Base-by-base conservation (phyloP, 139 green algal species). In the Klebsormidium nitens region DNA sequence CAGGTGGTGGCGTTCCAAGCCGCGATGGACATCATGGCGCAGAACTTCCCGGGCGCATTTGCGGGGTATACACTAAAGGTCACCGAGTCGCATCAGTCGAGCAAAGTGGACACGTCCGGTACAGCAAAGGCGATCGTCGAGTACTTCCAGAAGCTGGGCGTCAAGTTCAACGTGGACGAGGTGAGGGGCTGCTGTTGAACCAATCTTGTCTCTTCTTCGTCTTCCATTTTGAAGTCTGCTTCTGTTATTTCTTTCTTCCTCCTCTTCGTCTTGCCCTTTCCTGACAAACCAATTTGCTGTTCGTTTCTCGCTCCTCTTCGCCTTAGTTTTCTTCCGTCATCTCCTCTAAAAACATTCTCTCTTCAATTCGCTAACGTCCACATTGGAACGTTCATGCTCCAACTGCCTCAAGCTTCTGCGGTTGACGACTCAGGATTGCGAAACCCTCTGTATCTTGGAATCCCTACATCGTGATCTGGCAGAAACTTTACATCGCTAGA, bases 21-120 rank as follows among this genome's bases (percentile, higher is more conserved):
- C 0, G 93, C 90, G 76, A 89, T 98, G 86, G 87, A 96, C 71
- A 75, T 87, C 59, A 91, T 96, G 86, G 91, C 89, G 3, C 69
- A 90, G n/a, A 71, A 76, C 1, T 99, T 96, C 75, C 95, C 95
- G 0, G 95, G 93, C 29, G 92, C 90, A 1, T 98, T 97, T 55
- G 65, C 82, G 0, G 91, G 91, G 28, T 98, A 98, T 83, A 91
- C 68, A 34, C 81, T 98, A 64, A 66, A 67, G 2, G 93, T 78
- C 11, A 66, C 59, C 26, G 95, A 99, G 83, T 95, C 87, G 47
- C 95, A 99, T 79, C 95, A 99, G 75, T 84, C 77, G n/a, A 91
- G 81, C 48, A 99, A 99, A 82, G 95, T 88, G 47, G 92, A 97
- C 81, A 96, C 91, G 2, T 91, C 81, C 23, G 88, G 81, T 38